Evolutionary conservation across 768 basidiomycete genomes (phyloP).

Genomic region (Megacollybia marginata): DNA sequence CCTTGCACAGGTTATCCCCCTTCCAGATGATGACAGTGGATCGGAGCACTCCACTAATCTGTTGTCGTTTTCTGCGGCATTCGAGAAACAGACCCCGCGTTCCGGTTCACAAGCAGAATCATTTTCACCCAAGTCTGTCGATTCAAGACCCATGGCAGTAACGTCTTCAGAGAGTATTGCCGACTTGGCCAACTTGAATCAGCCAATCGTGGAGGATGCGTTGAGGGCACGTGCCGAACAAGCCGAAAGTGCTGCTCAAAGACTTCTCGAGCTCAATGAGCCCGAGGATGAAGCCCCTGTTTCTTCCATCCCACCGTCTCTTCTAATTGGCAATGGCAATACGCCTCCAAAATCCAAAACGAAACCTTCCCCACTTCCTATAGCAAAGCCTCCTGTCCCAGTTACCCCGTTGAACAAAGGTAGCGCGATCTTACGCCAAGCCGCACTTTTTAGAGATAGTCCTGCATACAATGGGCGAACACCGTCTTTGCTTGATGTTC

Average conservation of each 20-base stretch:
- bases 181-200: constrained; percentile 34
- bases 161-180: constrained; percentile 60
- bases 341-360: constrained; percentile 30
- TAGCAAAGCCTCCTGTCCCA: constrained; percentile 35
- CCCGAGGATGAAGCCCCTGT: constrained; percentile 58
- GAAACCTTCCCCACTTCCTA: constrained; percentile 29
- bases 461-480: constrained; percentile 49
- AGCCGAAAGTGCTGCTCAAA: constrained; percentile 87
- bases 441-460: constrained; percentile 77
- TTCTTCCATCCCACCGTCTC: constrained; percentile 46
- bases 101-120: constrained; percentile 37
- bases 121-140: constrained; percentile 45
- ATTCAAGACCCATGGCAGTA: constrained; percentile 39
- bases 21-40: constrained; percentile 67
- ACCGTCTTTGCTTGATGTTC: constrained; percentile 59
- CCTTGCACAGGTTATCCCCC: constrained; percentile 64
- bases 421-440: constrained; percentile 58
- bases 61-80: constrained; percentile 69
- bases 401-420: constrained; percentile 60
- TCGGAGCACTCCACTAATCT: constrained; percentile 57
- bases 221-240: constrained; percentile 84
- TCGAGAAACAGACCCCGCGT: constrained; percentile 38
- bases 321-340: constrained; percentile 34
- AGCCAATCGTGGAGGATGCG: constrained; percentile 72
- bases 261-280: constrained; percentile 80